Base-by-base conservation (phyloP, 805 yeast genomes). In the Candida gorgasii region DNA sequence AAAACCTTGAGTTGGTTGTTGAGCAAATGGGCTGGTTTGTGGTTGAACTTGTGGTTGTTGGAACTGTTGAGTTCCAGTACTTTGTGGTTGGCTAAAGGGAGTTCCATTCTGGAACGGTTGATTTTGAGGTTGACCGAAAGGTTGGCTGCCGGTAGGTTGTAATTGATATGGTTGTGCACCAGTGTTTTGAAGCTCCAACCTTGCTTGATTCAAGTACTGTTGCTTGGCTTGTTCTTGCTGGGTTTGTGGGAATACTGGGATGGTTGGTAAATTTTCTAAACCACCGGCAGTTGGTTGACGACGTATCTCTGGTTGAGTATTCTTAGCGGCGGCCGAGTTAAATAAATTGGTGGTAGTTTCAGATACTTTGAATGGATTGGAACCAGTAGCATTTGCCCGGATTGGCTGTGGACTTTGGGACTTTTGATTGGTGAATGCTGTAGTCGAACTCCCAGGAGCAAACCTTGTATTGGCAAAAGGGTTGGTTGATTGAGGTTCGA, bases 231-330 rank as follows among this genome's bases (percentile, higher is more conserved):
- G 67, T 23, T 65, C 72, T 40, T 63, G 65, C 51, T 76, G 78
- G 7, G 86, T 80, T 51, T 81, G 80, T 0, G 87, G 88, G 52
- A 83, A 85, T 7, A 82, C 86, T 2, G 89, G 78, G 3, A 76
- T 64, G 0, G 89, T 84, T 8, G 83, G 83, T 33, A 84, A 59
- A 39, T 67, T 66, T 55, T 85, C 90, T 46, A 82, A 70, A 0
- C 90, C 92, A 3, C 90, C 92, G 24, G 88, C 85, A 1, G 89
- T 83, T 2, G 79, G 75, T 53, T 79, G 84, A 12, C 72, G 65
- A 52, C 69, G 63, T 50, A 75, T 43, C 22, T 30, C 36, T 38
- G 62, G 46, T 48, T 59, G 54, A 18, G 20, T 8, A 15, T 38
- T 18, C 15, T 44, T 32, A 13, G 34, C 23, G 6, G 52, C 34